Percentiles rank a stretch among this genome's conserved stretches.
Conservation (phyloP, 768 basidiomycete species). For the Pleurotus salmoneostramineus region DNA sequence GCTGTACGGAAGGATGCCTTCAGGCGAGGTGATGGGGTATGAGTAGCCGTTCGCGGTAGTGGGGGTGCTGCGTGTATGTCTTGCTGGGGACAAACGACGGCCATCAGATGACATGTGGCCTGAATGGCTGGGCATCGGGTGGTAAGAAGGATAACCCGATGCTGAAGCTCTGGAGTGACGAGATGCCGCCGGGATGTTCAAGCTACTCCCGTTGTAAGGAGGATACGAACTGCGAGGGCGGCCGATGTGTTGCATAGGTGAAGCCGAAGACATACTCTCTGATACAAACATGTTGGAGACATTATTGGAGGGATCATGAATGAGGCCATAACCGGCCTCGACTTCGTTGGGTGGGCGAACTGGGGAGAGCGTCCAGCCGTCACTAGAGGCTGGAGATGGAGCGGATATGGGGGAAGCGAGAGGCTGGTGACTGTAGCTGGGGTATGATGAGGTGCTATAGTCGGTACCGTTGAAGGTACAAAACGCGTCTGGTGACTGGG, state of each 20-base stretch:
- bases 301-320: background rate
- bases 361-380: constrained; percentile 1
- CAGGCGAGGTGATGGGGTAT: background rate
- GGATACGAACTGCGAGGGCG: background rate
- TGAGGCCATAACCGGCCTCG: background rate
- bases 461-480: background rate
- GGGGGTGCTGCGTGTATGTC: background rate
- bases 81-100: background rate
- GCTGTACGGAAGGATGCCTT: background rate
- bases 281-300: background rate
- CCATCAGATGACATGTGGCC: background rate
- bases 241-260: background rate
- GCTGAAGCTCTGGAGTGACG: background rate
- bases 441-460: background rate
- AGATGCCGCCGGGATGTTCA: background rate
- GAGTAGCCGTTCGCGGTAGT: background rate
- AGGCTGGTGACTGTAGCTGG: background rate
- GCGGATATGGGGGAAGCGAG: constrained; percentile 1
- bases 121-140: background rate
- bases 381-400: constrained; percentile 5
- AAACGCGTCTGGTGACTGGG: background rate
- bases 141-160: background rate
- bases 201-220: background rate
- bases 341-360: background rate
- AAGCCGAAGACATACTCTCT: background rate